A percentile compares a stretch with the other conserved stretches of the same genome.
phyloP scores from a whole-genome alignment of 345 rosid genomes.

The Eucalyptus brandiana region DNA sequence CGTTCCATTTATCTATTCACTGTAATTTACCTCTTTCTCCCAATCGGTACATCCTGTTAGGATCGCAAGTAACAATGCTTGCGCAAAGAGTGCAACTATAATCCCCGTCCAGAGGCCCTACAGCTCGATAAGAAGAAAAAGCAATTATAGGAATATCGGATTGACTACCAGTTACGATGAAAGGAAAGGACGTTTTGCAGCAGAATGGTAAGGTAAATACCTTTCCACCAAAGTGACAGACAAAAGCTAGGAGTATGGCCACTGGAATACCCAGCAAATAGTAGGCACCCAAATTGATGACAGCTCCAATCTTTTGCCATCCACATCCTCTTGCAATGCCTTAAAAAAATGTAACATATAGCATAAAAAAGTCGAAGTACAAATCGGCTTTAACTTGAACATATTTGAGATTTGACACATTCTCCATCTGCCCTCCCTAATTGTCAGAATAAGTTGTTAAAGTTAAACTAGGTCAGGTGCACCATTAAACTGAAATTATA shows the following conservation, averaged over 20 bases:
- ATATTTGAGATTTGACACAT: background rate
- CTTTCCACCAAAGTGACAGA: constrained; percentile 3
- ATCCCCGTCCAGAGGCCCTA: constrained; percentile 19
- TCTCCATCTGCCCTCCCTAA: too few relatives aligned
- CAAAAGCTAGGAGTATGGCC: constrained; percentile 6
- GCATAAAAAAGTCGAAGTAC: background rate
- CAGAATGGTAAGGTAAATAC: background rate
- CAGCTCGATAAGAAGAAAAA: background rate
- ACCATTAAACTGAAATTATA: too few relatives aligned
- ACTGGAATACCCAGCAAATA: constrained; percentile 12
- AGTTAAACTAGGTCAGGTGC: too few relatives aligned
- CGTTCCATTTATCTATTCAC: background rate
- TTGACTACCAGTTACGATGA: background rate
- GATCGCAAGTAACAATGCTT: constrained; percentile 7
- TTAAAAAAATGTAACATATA: background rate
- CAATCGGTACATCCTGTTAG: constrained; percentile 4
- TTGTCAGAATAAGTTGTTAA: too few relatives aligned
- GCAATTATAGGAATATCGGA: background rate
- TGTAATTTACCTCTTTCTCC: constrained; percentile 2
- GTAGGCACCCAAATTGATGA: constrained; percentile 20
- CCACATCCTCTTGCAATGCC: constrained; percentile 21
- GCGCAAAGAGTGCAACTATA: background rate
- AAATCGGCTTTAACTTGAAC: background rate
- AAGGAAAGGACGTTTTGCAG: background rate
- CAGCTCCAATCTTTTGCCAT: constrained; percentile 3